Base-by-base conservation (phyloP, 805 yeast species). In the Teunomyces cretensis region DNA sequence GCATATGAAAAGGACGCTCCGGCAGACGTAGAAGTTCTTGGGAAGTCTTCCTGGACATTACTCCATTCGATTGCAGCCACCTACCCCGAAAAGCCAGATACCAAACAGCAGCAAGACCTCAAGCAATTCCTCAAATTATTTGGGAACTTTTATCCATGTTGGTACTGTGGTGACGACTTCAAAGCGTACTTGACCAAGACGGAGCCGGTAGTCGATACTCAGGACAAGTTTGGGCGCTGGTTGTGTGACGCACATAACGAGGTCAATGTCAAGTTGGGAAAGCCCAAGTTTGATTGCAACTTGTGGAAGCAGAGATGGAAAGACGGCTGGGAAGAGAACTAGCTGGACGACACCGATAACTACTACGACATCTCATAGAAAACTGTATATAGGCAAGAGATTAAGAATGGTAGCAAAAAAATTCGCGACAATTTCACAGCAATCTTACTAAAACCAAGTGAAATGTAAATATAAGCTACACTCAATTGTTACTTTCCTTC, bases 221-320 rank as follows among this genome's bases (percentile, higher is more conserved):
- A 87, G 53, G 96, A 89, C 43, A 85, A 80, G 44, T 80, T 94
- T 56, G 95, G 97, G 0, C 72, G 66, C 54, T 94, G 99, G 99
- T 68, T 94, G 44, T 94, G 98, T 67, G 86, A 83, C 49, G 98
- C 98, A 2, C 99, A 94, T 67, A 94, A 94, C 59, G 87, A 79
- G 30, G 98, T 94, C n/a, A 94, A 94, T 64, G 72, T 62, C 14
- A 91, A 90, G 62, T 62, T 92, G 22, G 96, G 96, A 1, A 94
- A 94, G 65, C 88, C 88, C 6, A 72, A 70, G 45, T 94, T 94
- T 60, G 90, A 92, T 61, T 92, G 98, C 57, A 73, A 82, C 46
- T 75, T 87, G 51, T 94, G 99, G 99, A 84, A 84, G 61, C 81
- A 86, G 56, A 81, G 99, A 60, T 92, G 99, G 99, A 83, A 78